Conservation (phyloP, 2,329 filamentous ascomycete species). For the Alternaria ventricosa region DNA sequence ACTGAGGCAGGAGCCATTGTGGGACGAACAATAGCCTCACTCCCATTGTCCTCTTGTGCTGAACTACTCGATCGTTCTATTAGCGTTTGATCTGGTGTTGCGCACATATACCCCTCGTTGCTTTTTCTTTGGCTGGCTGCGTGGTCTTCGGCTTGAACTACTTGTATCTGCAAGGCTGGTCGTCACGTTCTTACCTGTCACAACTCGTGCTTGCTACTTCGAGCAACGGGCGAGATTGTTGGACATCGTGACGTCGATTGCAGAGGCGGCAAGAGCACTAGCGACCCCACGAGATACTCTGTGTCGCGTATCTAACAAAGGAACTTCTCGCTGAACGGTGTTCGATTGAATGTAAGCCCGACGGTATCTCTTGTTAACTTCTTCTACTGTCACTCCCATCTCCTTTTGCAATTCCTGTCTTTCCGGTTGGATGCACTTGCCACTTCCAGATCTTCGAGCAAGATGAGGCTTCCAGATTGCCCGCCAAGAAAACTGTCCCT, state of each 20-base stretch:
- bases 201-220: background rate
- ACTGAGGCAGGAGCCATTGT: background rate
- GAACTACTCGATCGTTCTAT: background rate
- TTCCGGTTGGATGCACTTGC: background rate
- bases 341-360: background rate
- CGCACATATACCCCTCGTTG: conserved; percentile 6
- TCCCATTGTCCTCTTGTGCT: background rate
- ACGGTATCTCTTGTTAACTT: background rate
- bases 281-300: background rate
- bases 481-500: background rate
- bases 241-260: background rate
- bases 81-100: background rate
- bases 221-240: background rate
- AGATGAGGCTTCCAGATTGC: background rate
- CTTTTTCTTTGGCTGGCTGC: background rate
- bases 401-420: background rate
- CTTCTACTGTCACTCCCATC: background rate
- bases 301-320: background rate
- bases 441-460: background rate
- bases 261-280: background rate
- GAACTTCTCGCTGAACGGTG: background rate
- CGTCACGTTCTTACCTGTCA: background rate
- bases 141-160: background rate
- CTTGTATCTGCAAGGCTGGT: background rate
- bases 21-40: background rate